Evolutionary conservation across 257 asterid genomes (phyloP).

Genomic region (Solanum chaucha): DNA sequence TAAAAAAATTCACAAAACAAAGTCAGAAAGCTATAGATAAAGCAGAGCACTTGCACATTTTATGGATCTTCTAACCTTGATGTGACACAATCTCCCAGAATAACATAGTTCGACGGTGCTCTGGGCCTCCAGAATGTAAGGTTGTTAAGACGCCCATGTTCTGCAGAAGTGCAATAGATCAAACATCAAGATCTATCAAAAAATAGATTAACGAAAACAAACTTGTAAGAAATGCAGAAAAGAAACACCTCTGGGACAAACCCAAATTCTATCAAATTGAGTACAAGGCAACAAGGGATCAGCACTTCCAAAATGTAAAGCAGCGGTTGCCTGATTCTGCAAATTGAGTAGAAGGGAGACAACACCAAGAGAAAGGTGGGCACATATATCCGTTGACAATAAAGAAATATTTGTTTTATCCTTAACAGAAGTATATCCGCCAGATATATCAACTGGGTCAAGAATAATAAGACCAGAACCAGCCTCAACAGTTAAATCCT

Average conservation of each 20-base stretch:
- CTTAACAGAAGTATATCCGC: constrained; percentile 90
- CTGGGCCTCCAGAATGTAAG: constrained; percentile 98
- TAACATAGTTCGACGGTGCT: constrained; percentile 91
- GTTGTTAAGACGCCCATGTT: constrained; percentile 67
- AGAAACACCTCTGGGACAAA: constrained; percentile 73
- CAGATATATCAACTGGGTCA: constrained; percentile 95
- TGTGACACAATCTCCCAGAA: constrained; percentile 93
- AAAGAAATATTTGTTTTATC: constrained; percentile 78
- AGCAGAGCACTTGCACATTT: background rate
- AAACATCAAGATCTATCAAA: background rate
- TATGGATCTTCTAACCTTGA: constrained; percentile 51
- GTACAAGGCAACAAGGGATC: constrained; percentile 84
- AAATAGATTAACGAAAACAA: background rate
- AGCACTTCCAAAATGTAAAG: no score
- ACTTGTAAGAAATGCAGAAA: background rate
- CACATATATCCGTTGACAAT: constrained; percentile 70
- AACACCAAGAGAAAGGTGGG: constrained; percentile 88
- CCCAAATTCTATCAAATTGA: constrained; percentile 86
- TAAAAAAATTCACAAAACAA: background rate
- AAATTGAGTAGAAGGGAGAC: constrained; percentile 84
- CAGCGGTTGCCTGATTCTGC: no score
- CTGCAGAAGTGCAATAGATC: constrained; percentile 33
- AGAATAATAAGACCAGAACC: constrained; percentile 95
- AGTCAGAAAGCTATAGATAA: background rate
- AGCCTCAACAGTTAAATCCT: constrained; percentile 89